A percentile compares a stretch with the other conserved stretches of the same genome.
These are phyloP conservation scores for Lactarius hatsudake DNA, from an alignment of 768 basidiomycete species.

Conservation along the genomic window DNA sequence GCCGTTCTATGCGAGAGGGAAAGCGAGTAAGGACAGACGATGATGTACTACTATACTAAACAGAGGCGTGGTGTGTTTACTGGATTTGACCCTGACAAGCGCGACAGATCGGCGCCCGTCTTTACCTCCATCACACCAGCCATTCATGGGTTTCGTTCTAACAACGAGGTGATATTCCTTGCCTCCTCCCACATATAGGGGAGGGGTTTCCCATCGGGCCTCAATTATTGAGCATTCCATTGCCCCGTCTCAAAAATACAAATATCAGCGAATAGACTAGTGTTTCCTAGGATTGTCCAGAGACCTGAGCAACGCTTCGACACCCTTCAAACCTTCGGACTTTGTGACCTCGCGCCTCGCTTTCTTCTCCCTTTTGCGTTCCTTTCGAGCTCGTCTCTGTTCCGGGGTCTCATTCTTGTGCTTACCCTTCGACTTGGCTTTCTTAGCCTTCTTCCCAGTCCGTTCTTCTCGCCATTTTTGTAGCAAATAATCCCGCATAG, in stretches of 20 bases:
- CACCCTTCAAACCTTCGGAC: slow-evolving; percentile 61
- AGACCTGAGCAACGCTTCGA: slow-evolving; percentile 60
- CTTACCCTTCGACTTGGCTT: slow-evolving; percentile 53
- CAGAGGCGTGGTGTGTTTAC: background rate
- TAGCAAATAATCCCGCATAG: slow-evolving; percentile 92
- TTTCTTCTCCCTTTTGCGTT: slow-evolving; percentile 68
- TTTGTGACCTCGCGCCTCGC: slow-evolving; percentile 48
- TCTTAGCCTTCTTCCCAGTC: slow-evolving; percentile 55
- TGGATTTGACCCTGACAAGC: background rate
- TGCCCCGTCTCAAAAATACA: background rate
- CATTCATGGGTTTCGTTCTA: too few relatives aligned
- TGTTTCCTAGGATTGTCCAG: slow-evolving; percentile 37
- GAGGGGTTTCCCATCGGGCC: too few relatives aligned
- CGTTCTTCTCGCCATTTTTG: slow-evolving; percentile 72
- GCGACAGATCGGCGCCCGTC: background rate
- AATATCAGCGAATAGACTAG: background rate
- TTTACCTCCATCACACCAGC: too few relatives aligned
- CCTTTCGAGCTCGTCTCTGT: slow-evolving; percentile 73
- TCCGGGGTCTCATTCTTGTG: slow-evolving; percentile 76
- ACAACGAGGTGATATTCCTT: too few relatives aligned
- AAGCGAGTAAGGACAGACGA: slow-evolving; percentile 3
- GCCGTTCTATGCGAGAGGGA: background rate
- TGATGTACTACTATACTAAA: background rate
- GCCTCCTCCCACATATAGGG: too few relatives aligned
- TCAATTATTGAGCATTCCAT: background rate